Percentiles rank a stretch among this genome's conserved stretches.
Evolutionary conservation across 495 filamentous ascomycete species (phyloP).

Genomic region (Penicillium crystallinum): DNA sequence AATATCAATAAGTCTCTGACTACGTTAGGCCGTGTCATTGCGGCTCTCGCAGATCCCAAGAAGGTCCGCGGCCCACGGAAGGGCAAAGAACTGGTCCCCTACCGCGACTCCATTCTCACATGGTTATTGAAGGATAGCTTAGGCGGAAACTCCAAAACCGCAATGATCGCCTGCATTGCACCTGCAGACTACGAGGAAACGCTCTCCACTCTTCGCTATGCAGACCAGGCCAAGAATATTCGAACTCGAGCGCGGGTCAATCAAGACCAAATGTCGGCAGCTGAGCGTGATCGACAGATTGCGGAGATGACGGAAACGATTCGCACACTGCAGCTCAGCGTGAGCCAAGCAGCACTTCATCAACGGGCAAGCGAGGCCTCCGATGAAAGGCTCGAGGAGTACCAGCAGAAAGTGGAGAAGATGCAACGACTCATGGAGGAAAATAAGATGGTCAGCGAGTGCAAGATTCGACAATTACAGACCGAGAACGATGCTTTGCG

Average conservation of each 20-base stretch:
- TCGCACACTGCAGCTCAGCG: slow-evolving; percentile 69
- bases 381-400: slow-evolving; percentile 80
- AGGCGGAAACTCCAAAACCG: slow-evolving; percentile 94
- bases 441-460: slow-evolving; percentile 75
- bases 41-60: slow-evolving; percentile 85
- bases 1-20: slow-evolving; percentile 99
- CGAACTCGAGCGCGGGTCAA: slow-evolving; percentile 96
- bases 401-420: slow-evolving; percentile 74
- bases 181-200: slow-evolving; percentile 97
- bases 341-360: slow-evolving; percentile 47
- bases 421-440: slow-evolving; percentile 97
- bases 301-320: slow-evolving; percentile 92
- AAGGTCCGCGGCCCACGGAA: slow-evolving; percentile 47
- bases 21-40: slow-evolving; percentile 92
- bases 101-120: slow-evolving; percentile 94
- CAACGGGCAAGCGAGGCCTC: slow-evolving; percentile 50
- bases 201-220: slow-evolving; percentile 90
- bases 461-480: slow-evolving; percentile 80
- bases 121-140: slow-evolving; percentile 95
- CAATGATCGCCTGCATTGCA: slow-evolving; percentile 97
- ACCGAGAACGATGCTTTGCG: slow-evolving; percentile 86
- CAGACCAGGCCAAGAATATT: slow-evolving; percentile 96
- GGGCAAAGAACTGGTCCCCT: slow-evolving; percentile 75
- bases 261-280: slow-evolving; percentile 79
- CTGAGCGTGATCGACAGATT: slow-evolving; percentile 91